These are phyloP conservation scores for Nakaseomyces delphensis DNA, from an alignment of 1,139 yeast genomes.

Conservation along the genomic window DNA sequence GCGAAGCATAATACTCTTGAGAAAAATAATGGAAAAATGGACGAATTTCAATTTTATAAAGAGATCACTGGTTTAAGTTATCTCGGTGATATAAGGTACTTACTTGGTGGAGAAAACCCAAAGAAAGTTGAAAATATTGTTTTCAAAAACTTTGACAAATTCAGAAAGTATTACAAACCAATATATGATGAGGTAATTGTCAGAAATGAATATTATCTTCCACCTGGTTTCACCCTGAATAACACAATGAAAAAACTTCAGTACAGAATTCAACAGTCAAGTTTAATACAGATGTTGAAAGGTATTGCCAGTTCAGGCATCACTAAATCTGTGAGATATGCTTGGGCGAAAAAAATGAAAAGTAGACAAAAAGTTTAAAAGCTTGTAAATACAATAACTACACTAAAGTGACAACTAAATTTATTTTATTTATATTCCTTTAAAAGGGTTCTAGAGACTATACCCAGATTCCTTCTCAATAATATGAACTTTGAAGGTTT, in stretches of 20 bases:
- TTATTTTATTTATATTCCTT: no score
- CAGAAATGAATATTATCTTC: slow-evolving; percentile 31
- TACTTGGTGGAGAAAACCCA: slow-evolving; percentile 86
- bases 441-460: no score
- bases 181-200: slow-evolving; percentile 40
- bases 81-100: slow-evolving; percentile 83
- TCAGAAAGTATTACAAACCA: slow-evolving; percentile 66
- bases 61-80: slow-evolving; percentile 77
- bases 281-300: slow-evolving; percentile 66
- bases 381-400: not conserved
- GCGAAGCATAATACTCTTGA: slow-evolving; percentile 48
- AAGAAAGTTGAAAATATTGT: slow-evolving; percentile 81
- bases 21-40: slow-evolving; percentile 36
- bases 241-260: slow-evolving; percentile 38
- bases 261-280: slow-evolving; percentile 58
- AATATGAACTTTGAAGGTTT: no score
- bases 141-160: slow-evolving; percentile 57
- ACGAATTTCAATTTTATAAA: slow-evolving; percentile 60
- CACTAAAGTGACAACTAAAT: not conserved
- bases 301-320: slow-evolving; percentile 87
- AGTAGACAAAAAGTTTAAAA: slow-evolving; percentile 2
- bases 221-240: slow-evolving; percentile 33
- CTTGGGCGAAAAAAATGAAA: slow-evolving; percentile 56
- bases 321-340: slow-evolving; percentile 61
- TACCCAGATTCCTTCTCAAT: no score